Base-by-base conservation (phyloP, 2,329 filamentous ascomycete genomes). In the Fusarium nygamai region DNA sequence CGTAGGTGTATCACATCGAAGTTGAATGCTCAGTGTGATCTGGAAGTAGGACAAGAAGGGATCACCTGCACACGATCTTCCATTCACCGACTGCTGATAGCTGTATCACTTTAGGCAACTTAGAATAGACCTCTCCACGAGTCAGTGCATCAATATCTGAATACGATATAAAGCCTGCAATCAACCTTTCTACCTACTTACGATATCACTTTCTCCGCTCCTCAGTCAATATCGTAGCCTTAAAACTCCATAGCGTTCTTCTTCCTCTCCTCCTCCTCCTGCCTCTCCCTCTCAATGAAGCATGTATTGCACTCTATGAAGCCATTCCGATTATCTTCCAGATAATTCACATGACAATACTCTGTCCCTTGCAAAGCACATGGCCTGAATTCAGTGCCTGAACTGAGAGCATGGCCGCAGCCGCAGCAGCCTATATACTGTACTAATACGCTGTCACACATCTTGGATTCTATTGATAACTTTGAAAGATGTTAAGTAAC, bases 181-280 rank as follows among this genome's bases (percentile, higher is more conserved):
- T n/a, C 6, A 24, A 24, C 9, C 17, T 19, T 9, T 5, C 14
- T 33, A 4, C 8, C 27, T 19, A 13, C 17, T 20, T 38, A 38
- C 11, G 16, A n/a, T 20, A 13, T 7, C 3, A 1, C 0, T 7
- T 17, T 14, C 8, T 17, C 6, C 8, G 5, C n/a, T n/a, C 14
- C 24, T 13, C 17, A 7, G 22, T 31, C 8, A 56, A 19, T 3
- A 7, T 4, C 5, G 5, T 3, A 13, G 16, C 20, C 31, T 56
- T 19, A 41, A 8, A 56, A 19, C 6, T 38, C 36, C 20, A 31
- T 56, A 8, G 36, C 27, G 20, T 14, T 41, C 14, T 19, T 56
- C 27, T 29, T 41, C 27, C 24, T 56, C 20, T 39, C 20, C 10
- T 39, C 24, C 24, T 29, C 24, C 16, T 39, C 34, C 4, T 22